A percentile compares a stretch with the other conserved stretches of the same genome.
phyloP scores from a whole-genome alignment of 805 yeast genomes.

The Cyberlindnera xylosilytica region DNA sequence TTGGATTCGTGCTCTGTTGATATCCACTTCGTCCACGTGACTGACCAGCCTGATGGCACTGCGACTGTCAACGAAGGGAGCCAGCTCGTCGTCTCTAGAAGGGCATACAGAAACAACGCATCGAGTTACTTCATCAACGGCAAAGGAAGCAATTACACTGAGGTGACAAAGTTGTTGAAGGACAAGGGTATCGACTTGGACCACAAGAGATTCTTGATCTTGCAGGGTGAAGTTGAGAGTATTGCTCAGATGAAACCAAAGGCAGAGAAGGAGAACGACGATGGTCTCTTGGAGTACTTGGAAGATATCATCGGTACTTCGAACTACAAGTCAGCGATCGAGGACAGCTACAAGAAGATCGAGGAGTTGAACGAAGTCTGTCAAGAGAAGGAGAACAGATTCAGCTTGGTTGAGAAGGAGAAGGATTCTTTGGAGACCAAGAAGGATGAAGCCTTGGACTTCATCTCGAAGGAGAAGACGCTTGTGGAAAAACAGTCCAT shows the following conservation, averaged over 20 bases:
- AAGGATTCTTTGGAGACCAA: slow-evolving; percentile 58
- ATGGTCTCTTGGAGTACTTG: slow-evolving; percentile 88
- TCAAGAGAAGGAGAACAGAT: slow-evolving; percentile 74
- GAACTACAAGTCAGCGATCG: slow-evolving; percentile 73
- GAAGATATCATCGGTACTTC: slow-evolving; percentile 98
- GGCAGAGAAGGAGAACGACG: slow-evolving; percentile 89
- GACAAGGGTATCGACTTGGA: slow-evolving; percentile 89
- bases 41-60: slow-evolving; percentile 51
- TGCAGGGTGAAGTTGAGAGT: slow-evolving; percentile 98
- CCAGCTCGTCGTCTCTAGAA: slow-evolving; percentile 68
- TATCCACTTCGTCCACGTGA: slow-evolving; percentile 76
- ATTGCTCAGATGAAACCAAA: slow-evolving; percentile 99
- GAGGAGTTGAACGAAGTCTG: slow-evolving; percentile 80
- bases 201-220: slow-evolving; percentile 88
- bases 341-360: slow-evolving; percentile 52
- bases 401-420: slow-evolving; percentile 76
- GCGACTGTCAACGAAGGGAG: slow-evolving; percentile 48
- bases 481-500: slow-evolving; percentile 51
- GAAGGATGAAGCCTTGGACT: slow-evolving; percentile 67
- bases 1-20: slow-evolving; percentile 84
- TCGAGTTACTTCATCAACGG: slow-evolving; percentile 79
- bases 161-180: slow-evolving; percentile 71
- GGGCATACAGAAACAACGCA: slow-evolving; percentile 70
- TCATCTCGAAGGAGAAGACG: slow-evolving; percentile 60
- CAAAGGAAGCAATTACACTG: slow-evolving; percentile 65